phyloP scores from a whole-genome alignment of 1,139 yeast genomes.

The Yamadazyma siamensis region DNA sequence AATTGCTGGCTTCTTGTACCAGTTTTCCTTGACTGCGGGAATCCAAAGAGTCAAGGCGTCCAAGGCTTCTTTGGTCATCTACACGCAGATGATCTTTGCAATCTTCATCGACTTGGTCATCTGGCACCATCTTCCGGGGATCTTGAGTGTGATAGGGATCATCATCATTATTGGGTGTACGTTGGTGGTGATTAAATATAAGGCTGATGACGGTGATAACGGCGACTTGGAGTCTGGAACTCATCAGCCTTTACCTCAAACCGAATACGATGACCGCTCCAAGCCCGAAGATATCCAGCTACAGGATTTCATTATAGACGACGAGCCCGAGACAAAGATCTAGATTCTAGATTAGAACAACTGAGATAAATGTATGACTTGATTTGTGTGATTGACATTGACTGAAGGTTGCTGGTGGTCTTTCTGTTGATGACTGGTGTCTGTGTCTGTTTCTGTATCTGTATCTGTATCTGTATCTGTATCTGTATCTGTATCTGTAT shows the following conservation, averaged over 20 bases:
- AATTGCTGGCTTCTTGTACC: constrained; percentile 77
- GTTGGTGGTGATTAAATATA: constrained; percentile 49
- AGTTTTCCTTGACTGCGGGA: constrained; percentile 75
- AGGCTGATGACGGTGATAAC: constrained; percentile 23
- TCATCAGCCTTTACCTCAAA: constrained; percentile 12
- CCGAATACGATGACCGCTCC: constrained; percentile 12
- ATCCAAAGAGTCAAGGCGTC: constrained; percentile 80
- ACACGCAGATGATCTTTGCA: constrained; percentile 76
- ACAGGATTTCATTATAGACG: constrained; percentile 24
- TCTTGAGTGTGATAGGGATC: constrained; percentile 69
- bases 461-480: no score
- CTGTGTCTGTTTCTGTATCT: no score
- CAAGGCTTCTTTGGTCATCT: constrained; percentile 70
- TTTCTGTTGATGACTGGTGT: no score
- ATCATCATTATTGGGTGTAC: constrained; percentile 67
- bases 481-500: no score
- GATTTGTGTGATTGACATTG: no score
- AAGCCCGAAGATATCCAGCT: constrained; percentile 18
- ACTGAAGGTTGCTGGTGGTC: no score
- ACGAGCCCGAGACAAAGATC: constrained; percentile 17
- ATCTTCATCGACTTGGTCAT: constrained; percentile 70
- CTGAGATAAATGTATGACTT: constrained; percentile 1
- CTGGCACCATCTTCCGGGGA: constrained; percentile 72
- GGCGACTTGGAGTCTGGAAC: constrained; percentile 5
- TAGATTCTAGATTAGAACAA: not conserved